phyloP scores from a whole-genome alignment of 192 early-diverging fungal species.

The Coemansia sp. region DNA sequence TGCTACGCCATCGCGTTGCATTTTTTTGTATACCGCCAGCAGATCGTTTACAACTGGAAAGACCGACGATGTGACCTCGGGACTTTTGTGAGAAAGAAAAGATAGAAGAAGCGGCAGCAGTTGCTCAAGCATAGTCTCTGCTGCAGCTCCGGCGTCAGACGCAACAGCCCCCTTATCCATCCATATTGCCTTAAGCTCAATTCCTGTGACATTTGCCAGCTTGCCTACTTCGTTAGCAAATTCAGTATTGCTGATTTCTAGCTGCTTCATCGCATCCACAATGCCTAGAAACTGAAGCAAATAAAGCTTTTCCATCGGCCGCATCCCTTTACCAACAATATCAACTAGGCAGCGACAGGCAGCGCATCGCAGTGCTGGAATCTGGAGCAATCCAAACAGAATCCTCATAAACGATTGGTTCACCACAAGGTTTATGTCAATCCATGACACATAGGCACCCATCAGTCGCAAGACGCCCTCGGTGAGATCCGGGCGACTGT shows the following conservation, averaged over 20 bases:
- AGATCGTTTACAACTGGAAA: constrained; percentile 76
- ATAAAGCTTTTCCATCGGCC: constrained; percentile 81
- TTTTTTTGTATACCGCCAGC: constrained; percentile 63
- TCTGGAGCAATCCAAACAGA: constrained; percentile 70
- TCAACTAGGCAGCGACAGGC: constrained; percentile 83
- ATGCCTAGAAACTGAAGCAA: constrained; percentile 71
- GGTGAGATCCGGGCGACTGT: constrained; percentile 63
- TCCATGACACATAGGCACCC: constrained; percentile 92
- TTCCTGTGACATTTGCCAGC: constrained; percentile 41
- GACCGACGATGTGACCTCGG: constrained; percentile 75
- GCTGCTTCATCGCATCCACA: constrained; percentile 37
- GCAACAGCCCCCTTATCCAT: constrained; percentile 34
- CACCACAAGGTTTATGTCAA: constrained; percentile 88
- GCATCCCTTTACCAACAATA: constrained; percentile 92
- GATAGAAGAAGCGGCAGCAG: constrained; percentile 77
- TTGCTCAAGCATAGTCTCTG: constrained; percentile 68
- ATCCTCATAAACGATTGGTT: constrained; percentile 75
- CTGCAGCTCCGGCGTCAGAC: constrained; percentile 42
- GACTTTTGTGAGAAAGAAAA: constrained; percentile 77
- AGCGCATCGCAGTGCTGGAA: constrained; percentile 61
- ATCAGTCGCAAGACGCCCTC: constrained; percentile 67
- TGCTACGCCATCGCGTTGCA: constrained; percentile 38
- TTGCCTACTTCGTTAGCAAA: constrained; percentile 48
- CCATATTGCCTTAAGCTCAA: constrained; percentile 48
- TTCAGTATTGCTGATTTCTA: constrained; percentile 34